Conservation (phyloP, 2,329 filamentous ascomycete species). For the Calonectria fujianensis region DNA sequence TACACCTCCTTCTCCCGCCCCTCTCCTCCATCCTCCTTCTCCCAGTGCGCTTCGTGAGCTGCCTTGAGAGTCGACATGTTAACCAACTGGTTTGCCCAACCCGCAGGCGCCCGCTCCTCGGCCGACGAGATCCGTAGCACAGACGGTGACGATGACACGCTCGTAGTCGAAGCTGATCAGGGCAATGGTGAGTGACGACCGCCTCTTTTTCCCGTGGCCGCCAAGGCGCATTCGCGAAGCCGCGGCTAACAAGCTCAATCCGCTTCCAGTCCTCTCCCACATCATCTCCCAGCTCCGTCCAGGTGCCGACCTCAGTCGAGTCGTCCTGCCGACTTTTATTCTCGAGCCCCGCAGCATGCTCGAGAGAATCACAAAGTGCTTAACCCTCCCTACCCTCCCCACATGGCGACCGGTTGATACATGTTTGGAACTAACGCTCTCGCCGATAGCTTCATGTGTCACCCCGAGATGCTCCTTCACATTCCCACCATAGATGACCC, state of each 20-base stretch:
- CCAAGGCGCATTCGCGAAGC: constrained; percentile 37
- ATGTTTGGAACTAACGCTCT: constrained; percentile 38
- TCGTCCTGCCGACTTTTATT: constrained; percentile 97
- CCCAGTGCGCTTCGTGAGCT: constrained; percentile 30
- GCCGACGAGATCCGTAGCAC: constrained; percentile 70
- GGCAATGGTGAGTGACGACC: constrained; percentile 83
- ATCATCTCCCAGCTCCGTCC: constrained; percentile 98
- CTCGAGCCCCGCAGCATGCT: constrained; percentile 98
- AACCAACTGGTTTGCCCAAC: constrained; percentile 64
- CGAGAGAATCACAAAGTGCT: constrained; percentile 97
- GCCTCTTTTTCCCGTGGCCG: constrained; percentile 16
- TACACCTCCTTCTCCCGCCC: constrained; percentile 41
- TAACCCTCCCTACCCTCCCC: constrained; percentile 4
- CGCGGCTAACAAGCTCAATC: constrained; percentile 44
- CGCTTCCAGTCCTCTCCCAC: constrained; percentile 86
- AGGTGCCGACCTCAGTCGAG: constrained; percentile 94
- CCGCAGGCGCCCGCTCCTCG: constrained; percentile 72
- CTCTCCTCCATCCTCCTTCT: constrained; percentile 45
- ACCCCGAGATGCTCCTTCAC: constrained; percentile 94
- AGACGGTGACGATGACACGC: constrained; percentile 80
- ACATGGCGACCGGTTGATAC: constrained; percentile 24
- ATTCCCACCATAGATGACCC: constrained; percentile 94
- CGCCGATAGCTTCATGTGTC: constrained; percentile 92
- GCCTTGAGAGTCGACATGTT: constrained; percentile 60
- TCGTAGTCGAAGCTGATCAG: constrained; percentile 91